phyloP scores from a whole-genome alignment of 2,329 filamentous ascomycete species.

The Chrysosporium keratinophilum region DNA sequence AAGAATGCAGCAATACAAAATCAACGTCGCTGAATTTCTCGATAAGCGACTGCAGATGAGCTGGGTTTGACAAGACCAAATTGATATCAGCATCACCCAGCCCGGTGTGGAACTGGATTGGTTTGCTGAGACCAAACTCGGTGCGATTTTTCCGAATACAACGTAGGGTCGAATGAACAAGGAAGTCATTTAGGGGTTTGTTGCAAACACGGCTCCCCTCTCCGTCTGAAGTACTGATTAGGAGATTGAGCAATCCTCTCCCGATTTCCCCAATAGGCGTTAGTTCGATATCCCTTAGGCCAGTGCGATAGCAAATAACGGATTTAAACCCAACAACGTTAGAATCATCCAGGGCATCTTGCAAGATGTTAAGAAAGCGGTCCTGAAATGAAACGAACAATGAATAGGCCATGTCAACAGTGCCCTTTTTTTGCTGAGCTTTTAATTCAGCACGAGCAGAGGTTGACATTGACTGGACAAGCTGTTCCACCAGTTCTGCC shows the following conservation, averaged over 20 bases:
- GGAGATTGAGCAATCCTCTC: slow-evolving; percentile 21
- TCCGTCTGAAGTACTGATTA: slow-evolving; percentile 20
- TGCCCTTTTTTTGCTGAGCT: no score
- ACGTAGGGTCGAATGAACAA: slow-evolving; percentile 55
- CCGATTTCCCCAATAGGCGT: slow-evolving; percentile 37
- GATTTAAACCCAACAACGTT: slow-evolving; percentile 73
- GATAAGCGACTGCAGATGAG: slow-evolving; percentile 64
- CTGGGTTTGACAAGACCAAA: slow-evolving; percentile 59
- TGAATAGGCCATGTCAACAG: neutral
- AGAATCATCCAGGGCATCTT: slow-evolving; percentile 49
- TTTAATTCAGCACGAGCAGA: neutral
- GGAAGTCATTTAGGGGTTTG: slow-evolving; percentile 56
- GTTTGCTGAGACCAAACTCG: slow-evolving; percentile 47
- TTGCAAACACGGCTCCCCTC: slow-evolving; percentile 43
- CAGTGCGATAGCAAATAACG: slow-evolving; percentile 70
- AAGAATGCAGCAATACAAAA: slow-evolving; percentile 67
- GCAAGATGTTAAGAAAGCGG: slow-evolving; percentile 46
- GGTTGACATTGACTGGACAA: neutral
- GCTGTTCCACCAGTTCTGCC: slow-evolving; percentile 25
- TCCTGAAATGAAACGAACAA: slow-evolving; percentile 33
- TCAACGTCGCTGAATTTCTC: slow-evolving; percentile 57
- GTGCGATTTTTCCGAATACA: slow-evolving; percentile 40
- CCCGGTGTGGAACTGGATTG: slow-evolving; percentile 74
- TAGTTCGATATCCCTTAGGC: slow-evolving; percentile 50
- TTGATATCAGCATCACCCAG: slow-evolving; percentile 70